Evolutionary conservation across 2,329 filamentous ascomycete genomes (phyloP).

Genomic region (Apiospora pterosperma): DNA sequence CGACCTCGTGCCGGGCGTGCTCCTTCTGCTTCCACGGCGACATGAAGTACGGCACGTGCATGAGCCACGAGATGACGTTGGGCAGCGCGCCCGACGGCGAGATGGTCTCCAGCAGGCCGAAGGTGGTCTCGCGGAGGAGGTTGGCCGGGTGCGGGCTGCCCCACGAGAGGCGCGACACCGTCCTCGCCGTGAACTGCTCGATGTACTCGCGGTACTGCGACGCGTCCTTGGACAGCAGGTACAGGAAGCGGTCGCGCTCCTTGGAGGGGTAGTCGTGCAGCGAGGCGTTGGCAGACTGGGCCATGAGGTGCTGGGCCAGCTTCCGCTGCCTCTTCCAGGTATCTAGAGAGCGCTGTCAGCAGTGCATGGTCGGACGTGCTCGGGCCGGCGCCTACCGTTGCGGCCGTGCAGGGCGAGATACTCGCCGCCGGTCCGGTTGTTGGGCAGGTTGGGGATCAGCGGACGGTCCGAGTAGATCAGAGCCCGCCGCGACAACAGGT

Average conservation of each 20-base stretch:
- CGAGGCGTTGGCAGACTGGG: slow-evolving; percentile 28
- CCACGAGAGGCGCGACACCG: slow-evolving; percentile 43
- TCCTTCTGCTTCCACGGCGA: slow-evolving; percentile 46
- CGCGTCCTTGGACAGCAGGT: slow-evolving; percentile 35
- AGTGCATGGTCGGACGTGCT: slow-evolving; percentile 2
- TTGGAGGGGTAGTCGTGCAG: slow-evolving; percentile 39
- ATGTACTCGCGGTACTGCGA: slow-evolving; percentile 42
- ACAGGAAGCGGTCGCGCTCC: slow-evolving; percentile 43
- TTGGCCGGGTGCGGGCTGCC: slow-evolving; percentile 38
- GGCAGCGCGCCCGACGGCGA: slow-evolving; percentile 41
- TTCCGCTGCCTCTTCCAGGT: slow-evolving; percentile 47
- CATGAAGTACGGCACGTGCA: slow-evolving; percentile 33
- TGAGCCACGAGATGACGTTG: slow-evolving; percentile 36
- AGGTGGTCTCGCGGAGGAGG: slow-evolving; percentile 40
- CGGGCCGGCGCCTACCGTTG: slow-evolving; percentile 29
- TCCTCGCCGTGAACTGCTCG: slow-evolving; percentile 45
- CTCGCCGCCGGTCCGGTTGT: slow-evolving; percentile 44
- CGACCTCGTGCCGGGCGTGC: slow-evolving; percentile 33
- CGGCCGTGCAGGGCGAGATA: slow-evolving; percentile 42
- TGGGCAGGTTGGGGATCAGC: slow-evolving; percentile 42
- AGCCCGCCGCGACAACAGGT: slow-evolving; percentile 38
- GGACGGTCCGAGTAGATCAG: slow-evolving; percentile 46
- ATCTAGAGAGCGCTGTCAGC: slow-evolving; percentile 23
- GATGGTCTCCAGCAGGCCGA: slow-evolving; percentile 43
- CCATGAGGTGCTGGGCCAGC: slow-evolving; percentile 41